Base-by-base conservation (phyloP, 345 rosid species). In the Clausena lansium region DNA sequence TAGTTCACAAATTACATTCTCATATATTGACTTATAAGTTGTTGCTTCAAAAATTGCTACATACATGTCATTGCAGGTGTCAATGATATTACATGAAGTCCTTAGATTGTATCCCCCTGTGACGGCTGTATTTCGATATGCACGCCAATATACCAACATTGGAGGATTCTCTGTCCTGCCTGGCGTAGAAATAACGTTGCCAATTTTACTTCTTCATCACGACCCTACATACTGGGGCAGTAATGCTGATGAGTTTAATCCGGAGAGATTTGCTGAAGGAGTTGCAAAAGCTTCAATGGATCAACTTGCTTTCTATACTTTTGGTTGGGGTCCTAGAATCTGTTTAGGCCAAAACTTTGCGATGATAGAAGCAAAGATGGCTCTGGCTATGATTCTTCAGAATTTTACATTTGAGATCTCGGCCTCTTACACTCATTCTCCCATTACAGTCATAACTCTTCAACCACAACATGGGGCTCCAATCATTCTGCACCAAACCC, bases 381-480 rank as follows among this genome's bases (percentile, higher is more conserved):
- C 87, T 61, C 67, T 88, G 74, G 89, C 88, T 50, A 82, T 87
- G 88, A 85, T 86, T 50, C 76, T 91, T 75, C 90, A 82, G 59
- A 67, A 81, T 38, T 89, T 84, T 75, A 52, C 76, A 9, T 85
- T 89, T 45, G 63, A 83, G 81, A 86, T 88, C 27, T 86, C 90
- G 13, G 86, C 90, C 33, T 80, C 92, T 9, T 88, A 87, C 84
- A 63, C 78, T 8, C 96, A 88, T 54, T 83, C 93, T 71, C 91
- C 95, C 0, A 9, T 61, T 17, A 82, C 88, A 20, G 77, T 81
- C 32, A 74, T 85, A 77, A 84, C 78, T 17, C 92, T 90, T 70
- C 86, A 88, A 65, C 93, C 93, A 61, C 89, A 78, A 58, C 84
- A 86, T 47, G 89, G 92, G 7, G 89, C 88, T 76, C 91, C 79